These are phyloP conservation scores for Neospermospora avenae DNA, from an alignment of 2,329 filamentous ascomycete species.

Conservation along the genomic window DNA sequence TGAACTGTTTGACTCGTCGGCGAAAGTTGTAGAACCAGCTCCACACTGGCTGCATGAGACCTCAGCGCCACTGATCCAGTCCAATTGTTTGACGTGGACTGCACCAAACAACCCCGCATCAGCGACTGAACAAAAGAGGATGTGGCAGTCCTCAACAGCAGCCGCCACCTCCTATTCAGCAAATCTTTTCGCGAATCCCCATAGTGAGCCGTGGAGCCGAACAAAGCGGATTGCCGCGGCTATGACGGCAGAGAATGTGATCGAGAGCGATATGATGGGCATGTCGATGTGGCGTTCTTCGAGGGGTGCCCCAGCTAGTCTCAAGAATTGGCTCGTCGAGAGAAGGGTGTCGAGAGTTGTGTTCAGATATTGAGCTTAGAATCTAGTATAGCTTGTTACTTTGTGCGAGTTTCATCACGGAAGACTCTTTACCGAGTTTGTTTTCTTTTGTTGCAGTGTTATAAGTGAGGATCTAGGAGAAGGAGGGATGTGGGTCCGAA, in stretches of 20 bases:
- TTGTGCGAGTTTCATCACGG: neutral
- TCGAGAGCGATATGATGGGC: neutral
- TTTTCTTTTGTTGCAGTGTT: neutral
- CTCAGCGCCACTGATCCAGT: neutral
- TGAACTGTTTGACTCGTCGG: constrained; percentile 5
- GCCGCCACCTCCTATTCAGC: neutral
- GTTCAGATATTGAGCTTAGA: constrained; percentile 23
- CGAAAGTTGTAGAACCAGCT: neutral
- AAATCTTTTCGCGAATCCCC: constrained; percentile 18
- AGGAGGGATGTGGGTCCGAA: neutral
- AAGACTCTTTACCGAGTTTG: neutral
- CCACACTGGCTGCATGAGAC: constrained; percentile 17
- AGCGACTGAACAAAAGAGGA: neutral
- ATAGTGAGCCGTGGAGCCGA: constrained; percentile 20
- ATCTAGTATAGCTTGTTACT: neutral
- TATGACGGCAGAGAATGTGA: constrained; percentile 18
- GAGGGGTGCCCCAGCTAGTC: constrained; percentile 15
- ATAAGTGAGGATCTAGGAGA: neutral
- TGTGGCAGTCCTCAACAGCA: constrained; percentile 21
- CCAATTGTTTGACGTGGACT: constrained; percentile 9
- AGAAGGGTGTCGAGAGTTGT: constrained; percentile 19
- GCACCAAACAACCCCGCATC: neutral
- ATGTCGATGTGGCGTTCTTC: constrained; percentile 23
- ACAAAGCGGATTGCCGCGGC: constrained; percentile 18
- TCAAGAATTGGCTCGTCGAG: constrained; percentile 26